Evolutionary conservation across 2,329 filamentous ascomycete species (phyloP), one percentile per base, ranked within the genome.

Genomic region (Neonectria punicea): DNA sequence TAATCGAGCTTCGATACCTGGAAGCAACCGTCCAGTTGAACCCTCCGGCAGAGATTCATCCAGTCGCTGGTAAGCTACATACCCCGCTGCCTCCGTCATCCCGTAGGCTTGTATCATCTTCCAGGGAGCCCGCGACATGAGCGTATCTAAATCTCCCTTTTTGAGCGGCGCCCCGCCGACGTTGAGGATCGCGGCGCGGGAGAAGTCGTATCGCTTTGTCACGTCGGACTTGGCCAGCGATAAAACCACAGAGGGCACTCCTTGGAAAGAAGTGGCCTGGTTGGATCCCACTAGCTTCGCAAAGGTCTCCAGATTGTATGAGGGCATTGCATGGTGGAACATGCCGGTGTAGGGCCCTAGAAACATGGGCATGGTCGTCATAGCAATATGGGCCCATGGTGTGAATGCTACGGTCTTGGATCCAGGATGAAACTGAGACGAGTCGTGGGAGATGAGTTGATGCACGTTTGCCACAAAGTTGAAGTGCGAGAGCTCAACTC

Each of bases 401-500:
- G 81, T 83, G 69, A 80, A 82, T 22, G 80, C 77, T 1, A 83
- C 80, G 0, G 76, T 80, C 11, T 77, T 72, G 2, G 71, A 76
- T 5, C 64, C 74, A 1, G 78, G 70, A 55, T 78, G 69, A 66
- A 81, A 81, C 44, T 79, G 77, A 8, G 69, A 66, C 7, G 68
- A 68, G 59, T 82, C 80, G 36, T 80, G 77, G 0, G 75, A 67
- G 10, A 79, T 68, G n/a, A 82, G 79, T 44, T 82, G 80, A 22
- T 68, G 51, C 2, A 74, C 86, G 74, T 94, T 94, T 66, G 91
- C 84, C 44, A 93, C 86, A 73, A 93, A 93, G 70, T 92, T 91
- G 63, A 82, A 81, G 77, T 96, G 93, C 18, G 88, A 88, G 67
- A 95, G 90, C 78, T 91, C 88, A 11, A 96, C 93, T 14, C 93